Percentiles rank a stretch among this genome's conserved stretches.
These are phyloP conservation scores for Alnus rubra DNA, from an alignment of 306 rosid species.

Conservation along the genomic window DNA sequence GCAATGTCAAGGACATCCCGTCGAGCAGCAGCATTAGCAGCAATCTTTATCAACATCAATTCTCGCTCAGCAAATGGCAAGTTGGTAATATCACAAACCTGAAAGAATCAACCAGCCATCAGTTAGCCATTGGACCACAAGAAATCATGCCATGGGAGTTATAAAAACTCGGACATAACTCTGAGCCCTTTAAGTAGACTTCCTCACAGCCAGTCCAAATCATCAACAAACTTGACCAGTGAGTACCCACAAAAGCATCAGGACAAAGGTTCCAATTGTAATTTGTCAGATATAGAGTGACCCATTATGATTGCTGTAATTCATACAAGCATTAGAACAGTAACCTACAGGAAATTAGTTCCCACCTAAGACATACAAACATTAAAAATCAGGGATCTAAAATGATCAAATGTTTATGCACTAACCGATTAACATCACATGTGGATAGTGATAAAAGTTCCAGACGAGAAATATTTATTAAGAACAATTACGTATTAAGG, in stretches of 20 bases:
- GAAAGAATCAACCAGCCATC: conserved; percentile 18
- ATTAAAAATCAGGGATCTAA: neutral
- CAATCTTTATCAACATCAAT: conserved; percentile 79
- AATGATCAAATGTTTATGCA: conserved; percentile 10
- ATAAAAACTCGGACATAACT: neutral
- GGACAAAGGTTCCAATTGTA: neutral
- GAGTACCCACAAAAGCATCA: neutral
- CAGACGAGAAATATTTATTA: conserved; percentile 12
- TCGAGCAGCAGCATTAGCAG: conserved; percentile 76
- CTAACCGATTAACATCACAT: conserved; percentile 6
- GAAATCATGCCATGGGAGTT: neutral
- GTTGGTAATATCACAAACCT: conserved; percentile 79
- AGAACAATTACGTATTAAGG: neutral
- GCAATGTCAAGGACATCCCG: conserved; percentile 87
- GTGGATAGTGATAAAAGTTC: conserved; percentile 3
- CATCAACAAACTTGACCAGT: neutral
- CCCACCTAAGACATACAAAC: neutral
- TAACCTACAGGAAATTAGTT: conserved; percentile 10
- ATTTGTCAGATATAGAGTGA: neutral
- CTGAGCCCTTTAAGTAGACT: neutral
- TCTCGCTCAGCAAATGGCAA: conserved; percentile 87
- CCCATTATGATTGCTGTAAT: neutral
- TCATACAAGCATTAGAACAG: neutral
- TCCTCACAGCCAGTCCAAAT: neutral
- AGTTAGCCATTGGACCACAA: conserved; percentile 18